Evolutionary conservation across 1,284 basidiomycete genomes (phyloP).

Genomic region (Volvariella surrecta): DNA sequence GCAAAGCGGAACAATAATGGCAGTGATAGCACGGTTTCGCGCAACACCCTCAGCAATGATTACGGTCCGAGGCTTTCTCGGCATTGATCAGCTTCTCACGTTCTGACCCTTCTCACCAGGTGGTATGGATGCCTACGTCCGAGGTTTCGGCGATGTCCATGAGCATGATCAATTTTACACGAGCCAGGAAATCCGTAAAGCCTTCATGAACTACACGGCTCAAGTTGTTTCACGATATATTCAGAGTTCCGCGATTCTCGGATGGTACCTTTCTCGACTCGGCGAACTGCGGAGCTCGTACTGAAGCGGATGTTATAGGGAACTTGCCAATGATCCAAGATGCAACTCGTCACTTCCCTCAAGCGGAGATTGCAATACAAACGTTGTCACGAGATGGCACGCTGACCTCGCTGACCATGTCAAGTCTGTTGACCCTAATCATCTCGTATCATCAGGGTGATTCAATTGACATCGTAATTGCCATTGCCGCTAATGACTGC

Average conservation of each 20-base stretch:
- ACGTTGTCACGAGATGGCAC: constrained; percentile 50
- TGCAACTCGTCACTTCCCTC: constrained; percentile 45
- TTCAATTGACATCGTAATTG: constrained; percentile 10
- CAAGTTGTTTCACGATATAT: constrained; percentile 46
- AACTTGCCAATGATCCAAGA: constrained; percentile 58
- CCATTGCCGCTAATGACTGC: constrained; percentile 1
- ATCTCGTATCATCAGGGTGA: constrained; percentile 56
- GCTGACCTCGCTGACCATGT: constrained; percentile 36
- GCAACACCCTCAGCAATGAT: constrained; percentile 50
- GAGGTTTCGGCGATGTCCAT: constrained; percentile 31
- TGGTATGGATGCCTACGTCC: constrained; percentile 60
- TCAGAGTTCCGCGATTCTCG: constrained; percentile 40
- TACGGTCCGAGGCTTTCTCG: constrained; percentile 33
- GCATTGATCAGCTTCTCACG: neutral
- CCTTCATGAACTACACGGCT: constrained; percentile 49
- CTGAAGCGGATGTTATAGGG: constrained; percentile 23
- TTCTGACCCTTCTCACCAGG: constrained; percentile 23
- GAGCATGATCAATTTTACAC: constrained; percentile 54
- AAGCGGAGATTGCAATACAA: constrained; percentile 34
- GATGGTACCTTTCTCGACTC: constrained; percentile 30
- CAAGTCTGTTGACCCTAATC: constrained; percentile 46
- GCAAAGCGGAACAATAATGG: constrained; percentile 15
- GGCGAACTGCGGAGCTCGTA: neutral
- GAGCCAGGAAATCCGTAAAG: constrained; percentile 34
- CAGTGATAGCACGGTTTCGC: constrained; percentile 33